These are phyloP conservation scores for Neurospora sp. DNA, from an alignment of 495 filamentous ascomycete species.

Conservation along the genomic window DNA sequence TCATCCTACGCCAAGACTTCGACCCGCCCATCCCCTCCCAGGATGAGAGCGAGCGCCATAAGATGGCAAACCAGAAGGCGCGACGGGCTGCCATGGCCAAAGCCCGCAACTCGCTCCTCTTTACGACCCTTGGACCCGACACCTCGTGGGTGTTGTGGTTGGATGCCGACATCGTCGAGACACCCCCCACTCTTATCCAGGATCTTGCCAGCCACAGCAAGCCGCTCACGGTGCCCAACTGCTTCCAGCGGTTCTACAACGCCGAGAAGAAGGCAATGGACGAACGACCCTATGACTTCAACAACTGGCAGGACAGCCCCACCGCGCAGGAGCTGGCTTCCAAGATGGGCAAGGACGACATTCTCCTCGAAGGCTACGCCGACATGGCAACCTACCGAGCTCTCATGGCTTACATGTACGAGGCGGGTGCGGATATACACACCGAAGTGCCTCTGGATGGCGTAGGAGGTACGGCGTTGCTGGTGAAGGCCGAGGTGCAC, in stretches of 20 bases:
- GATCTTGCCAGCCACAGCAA: constrained; percentile 82
- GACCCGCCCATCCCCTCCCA: constrained; percentile 73
- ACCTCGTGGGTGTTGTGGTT: constrained; percentile 97
- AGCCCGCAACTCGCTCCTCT: constrained; percentile 86
- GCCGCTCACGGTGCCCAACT: constrained; percentile 87
- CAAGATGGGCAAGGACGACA: constrained; percentile 78
- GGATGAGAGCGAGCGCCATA: constrained; percentile 80
- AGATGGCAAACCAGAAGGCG: constrained; percentile 75
- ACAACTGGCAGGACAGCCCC: constrained; percentile 86
- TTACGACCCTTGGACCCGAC: constrained; percentile 90
- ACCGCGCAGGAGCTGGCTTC: constrained; percentile 62
- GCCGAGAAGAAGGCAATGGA: constrained; percentile 54
- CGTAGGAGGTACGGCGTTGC: constrained; percentile 83
- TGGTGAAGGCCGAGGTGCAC: constrained; percentile 97
- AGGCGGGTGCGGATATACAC: constrained; percentile 45
- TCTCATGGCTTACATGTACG: constrained; percentile 80
- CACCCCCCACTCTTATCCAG: constrained; percentile 76
- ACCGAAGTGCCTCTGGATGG: constrained; percentile 71
- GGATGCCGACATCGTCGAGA: constrained; percentile 87
- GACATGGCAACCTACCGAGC: constrained; percentile 87
- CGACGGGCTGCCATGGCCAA: constrained; percentile 84
- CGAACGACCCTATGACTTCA: constrained; percentile 88
- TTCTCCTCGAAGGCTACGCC: constrained; percentile 84
- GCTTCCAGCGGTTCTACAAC: constrained; percentile 83
- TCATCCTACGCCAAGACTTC: constrained; percentile 92